Evolutionary conservation across 2,329 filamentous ascomycete species (phyloP), one percentile per base, ranked within the genome.

Genomic region (Beauveria pseudobassiana): DNA sequence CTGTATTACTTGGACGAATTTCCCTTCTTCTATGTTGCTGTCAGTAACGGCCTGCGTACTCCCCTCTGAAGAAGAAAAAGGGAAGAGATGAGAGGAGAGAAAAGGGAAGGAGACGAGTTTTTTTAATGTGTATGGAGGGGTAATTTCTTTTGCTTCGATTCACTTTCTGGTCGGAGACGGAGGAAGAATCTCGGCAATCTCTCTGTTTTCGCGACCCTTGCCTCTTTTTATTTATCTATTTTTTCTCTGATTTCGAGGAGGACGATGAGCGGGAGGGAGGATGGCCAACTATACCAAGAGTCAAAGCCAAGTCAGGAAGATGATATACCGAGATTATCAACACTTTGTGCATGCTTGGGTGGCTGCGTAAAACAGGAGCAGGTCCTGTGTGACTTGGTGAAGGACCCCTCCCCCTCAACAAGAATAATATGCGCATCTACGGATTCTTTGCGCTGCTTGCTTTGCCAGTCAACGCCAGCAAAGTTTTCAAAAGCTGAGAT

Each of bases 271-370:
- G 12, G 34, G 34, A 38, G 57, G 28, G 54, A n/a, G 55, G 58
- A 59, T 57, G 68, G 34, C 67, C 64, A 70, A 70, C 65, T 69
- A 70, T 70, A 73, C 69, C 69, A 69, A 69, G 64, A 69, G 38
- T 53, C 45, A 63, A 63, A 63, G 62, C 70, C 69, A 73, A 38
- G 69, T 69, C 67, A 67, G 69, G 67, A 65, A 73, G 67, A 72
- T 75, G 74, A 75, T 74, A 74, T 68, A 73, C 66, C 67, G 72
- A 69, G 67, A 74, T 73, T 71, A 72, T 69, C 66, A 64, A 72
- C n/a, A 71, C 61, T 62, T 46, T 26, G 30, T 61, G 45, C 24
- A 34, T 51, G 5, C 2, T 28, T 9, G 7, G 1, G n/a, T 16
- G 42, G 20, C 26, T n/a, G 34, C 14, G 5, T 38, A 38, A 38